Conservation (phyloP, 1,284 basidiomycete genomes). For the Microstroma glucosiphilum region DNA sequence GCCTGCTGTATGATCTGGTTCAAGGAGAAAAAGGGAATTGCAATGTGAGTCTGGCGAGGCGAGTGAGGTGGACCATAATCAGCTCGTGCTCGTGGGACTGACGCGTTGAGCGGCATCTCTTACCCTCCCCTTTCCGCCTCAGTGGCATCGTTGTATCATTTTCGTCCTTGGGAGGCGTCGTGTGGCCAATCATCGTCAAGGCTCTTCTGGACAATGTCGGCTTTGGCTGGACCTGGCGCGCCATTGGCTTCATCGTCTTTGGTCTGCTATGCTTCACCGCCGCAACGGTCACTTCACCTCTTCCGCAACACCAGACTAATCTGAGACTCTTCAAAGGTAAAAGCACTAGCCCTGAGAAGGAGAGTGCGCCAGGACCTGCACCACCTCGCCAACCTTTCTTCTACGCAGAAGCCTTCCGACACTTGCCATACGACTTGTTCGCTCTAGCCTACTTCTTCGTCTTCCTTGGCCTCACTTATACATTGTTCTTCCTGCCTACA, state of each 20-base stretch:
- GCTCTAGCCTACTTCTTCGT: slow-evolving; percentile 7
- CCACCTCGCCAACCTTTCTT: slow-evolving; percentile 9
- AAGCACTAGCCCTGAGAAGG: slow-evolving; percentile 9
- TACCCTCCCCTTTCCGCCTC: too few relatives aligned
- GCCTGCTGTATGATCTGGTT: not conserved
- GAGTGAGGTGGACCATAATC: too few relatives aligned
- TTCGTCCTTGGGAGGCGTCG: slow-evolving; percentile 32
- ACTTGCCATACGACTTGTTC: slow-evolving; percentile 13
- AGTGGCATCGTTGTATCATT: slow-evolving; percentile 29
- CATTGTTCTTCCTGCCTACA: slow-evolving; percentile 31
- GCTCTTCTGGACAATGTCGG: slow-evolving; percentile 26
- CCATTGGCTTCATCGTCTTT: slow-evolving; percentile 33
- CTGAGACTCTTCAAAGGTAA: not conserved
- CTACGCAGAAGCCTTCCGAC: slow-evolving; percentile 12
- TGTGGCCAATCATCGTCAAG: slow-evolving; percentile 36
- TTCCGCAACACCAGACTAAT: slow-evolving; percentile 11
- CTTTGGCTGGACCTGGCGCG: slow-evolving; percentile 29
- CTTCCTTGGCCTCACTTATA: slow-evolving; percentile 25
- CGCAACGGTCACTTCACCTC: not conserved
- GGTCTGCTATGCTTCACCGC: slow-evolving; percentile 12
- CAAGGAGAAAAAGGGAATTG: not conserved
- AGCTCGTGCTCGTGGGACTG: too few relatives aligned
- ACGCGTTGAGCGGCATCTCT: too few relatives aligned
- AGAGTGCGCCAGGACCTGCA: slow-evolving; percentile 10
- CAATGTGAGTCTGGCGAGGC: not conserved